phyloP scores from a whole-genome alignment of 177 flowering plant species.

The Vitis hybrid region DNA sequence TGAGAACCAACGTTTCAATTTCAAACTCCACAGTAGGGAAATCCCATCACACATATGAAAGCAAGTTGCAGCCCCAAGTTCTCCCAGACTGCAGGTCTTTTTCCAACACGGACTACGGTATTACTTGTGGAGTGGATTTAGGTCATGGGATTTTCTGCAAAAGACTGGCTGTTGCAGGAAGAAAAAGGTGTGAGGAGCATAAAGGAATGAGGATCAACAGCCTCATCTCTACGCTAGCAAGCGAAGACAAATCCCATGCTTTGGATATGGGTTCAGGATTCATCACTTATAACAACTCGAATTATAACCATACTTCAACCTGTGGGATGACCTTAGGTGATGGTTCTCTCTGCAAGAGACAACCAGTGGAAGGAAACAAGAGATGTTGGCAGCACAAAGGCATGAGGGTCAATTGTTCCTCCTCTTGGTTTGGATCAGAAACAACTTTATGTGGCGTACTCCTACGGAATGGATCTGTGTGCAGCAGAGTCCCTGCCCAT shows the following conservation, averaged over 20 bases:
- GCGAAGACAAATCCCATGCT: not conserved
- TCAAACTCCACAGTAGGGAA: constrained; percentile 11
- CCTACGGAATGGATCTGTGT: constrained; percentile 5
- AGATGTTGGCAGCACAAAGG: constrained; percentile 64
- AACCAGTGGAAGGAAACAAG: constrained; percentile 49
- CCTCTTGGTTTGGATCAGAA: not conserved
- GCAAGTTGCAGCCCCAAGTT: too few relatives aligned
- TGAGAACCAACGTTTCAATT: constrained; percentile 27
- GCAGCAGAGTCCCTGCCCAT: constrained; percentile 5
- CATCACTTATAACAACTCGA: not conserved
- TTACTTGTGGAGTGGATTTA: constrained; percentile 20
- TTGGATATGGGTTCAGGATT: not conserved
- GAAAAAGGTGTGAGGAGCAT: constrained; percentile 31
- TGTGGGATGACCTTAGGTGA: constrained; percentile 27
- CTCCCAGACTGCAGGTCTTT: too few relatives aligned
- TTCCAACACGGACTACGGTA: too few relatives aligned
- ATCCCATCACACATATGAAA: not conserved
- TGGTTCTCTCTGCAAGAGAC: constrained; percentile 33
- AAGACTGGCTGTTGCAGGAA: constrained; percentile 14
- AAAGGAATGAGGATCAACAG: constrained; percentile 26
- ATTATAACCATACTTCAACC: not conserved
- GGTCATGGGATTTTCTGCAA: constrained; percentile 21
- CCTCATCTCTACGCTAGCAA: not conserved
- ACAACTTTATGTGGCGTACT: not conserved
- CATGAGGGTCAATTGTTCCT: constrained; percentile 14